phyloP scores from a whole-genome alignment of 768 basidiomycete genomes.

The Tricholoma matsutake region DNA sequence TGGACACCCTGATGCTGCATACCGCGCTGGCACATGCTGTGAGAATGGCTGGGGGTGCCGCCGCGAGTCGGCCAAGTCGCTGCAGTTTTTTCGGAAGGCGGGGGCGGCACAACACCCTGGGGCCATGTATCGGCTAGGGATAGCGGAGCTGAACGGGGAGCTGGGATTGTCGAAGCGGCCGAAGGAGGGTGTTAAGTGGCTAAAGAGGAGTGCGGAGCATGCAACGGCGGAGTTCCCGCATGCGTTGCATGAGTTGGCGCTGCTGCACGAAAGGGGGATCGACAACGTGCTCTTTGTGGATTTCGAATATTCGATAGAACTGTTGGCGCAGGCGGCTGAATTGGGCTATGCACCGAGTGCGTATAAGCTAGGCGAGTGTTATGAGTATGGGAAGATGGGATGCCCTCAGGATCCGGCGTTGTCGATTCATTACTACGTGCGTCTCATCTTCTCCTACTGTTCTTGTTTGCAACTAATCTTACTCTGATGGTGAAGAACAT shows the following conservation, averaged over 20 bases:
- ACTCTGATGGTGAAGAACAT: constrained; percentile 69
- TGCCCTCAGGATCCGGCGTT: constrained; percentile 96
- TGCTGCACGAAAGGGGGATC: constrained; percentile 95
- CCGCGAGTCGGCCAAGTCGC: constrained; percentile 85
- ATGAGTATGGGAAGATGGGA: constrained; percentile 98
- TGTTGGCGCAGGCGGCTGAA: constrained; percentile 93
- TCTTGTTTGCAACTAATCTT: constrained; percentile 9
- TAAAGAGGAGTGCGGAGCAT: constrained; percentile 94
- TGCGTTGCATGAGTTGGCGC: constrained; percentile 90
- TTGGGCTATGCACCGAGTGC: constrained; percentile 96
- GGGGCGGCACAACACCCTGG: constrained; percentile 89
- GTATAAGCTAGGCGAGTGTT: constrained; percentile 94
- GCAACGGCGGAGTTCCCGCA: constrained; percentile 96
- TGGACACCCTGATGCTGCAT: constrained; percentile 92
- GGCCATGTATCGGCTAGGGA: constrained; percentile 95
- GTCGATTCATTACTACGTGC: constrained; percentile 97
- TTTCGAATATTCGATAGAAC: constrained; percentile 90
- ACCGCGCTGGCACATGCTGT: constrained; percentile 95
- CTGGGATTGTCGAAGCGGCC: constrained; percentile 82
- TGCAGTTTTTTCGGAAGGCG: constrained; percentile 92
- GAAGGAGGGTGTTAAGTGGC: constrained; percentile 97
- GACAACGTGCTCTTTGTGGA: constrained; percentile 98
- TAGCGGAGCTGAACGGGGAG: constrained; percentile 95
- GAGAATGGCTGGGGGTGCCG: constrained; percentile 99
- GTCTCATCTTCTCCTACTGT: constrained; percentile 28